These are phyloP conservation scores for Uronychia setigera DNA, from an alignment of 73 alveolate species.

Conservation along the genomic window DNA sequence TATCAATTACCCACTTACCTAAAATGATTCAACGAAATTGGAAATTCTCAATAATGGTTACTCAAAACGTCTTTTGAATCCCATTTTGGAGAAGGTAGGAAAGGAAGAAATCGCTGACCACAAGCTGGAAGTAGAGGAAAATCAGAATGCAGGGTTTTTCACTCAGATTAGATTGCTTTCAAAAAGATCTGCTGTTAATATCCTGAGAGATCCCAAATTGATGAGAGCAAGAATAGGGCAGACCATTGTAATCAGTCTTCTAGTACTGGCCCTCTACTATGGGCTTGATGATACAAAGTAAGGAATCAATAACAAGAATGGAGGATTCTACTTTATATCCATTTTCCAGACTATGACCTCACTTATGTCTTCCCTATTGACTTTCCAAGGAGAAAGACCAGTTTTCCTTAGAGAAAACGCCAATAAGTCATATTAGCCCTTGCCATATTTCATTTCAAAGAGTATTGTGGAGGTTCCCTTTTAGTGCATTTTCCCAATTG, in stretches of 20 bases:
- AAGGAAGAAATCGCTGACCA: background rate
- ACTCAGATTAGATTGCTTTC: constrained; percentile 34
- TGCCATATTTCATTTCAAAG: constrained; percentile 66
- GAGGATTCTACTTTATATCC: constrained; percentile 55
- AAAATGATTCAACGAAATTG: constrained; percentile 8
- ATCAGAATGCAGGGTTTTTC: constrained; percentile 35
- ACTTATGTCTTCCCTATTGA: constrained; percentile 44
- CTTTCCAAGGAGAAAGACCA: constrained; percentile 69
- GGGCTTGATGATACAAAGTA: constrained; percentile 34
- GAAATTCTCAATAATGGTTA: background rate
- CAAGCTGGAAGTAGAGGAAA: constrained; percentile 8
- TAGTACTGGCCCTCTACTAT: constrained; percentile 53
- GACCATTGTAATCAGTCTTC: constrained; percentile 51
- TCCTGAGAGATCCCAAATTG: constrained; percentile 60
- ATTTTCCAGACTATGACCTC: constrained; percentile 44
- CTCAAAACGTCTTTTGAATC: background rate
- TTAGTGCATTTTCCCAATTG: constrained; percentile 15
- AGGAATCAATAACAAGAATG: constrained; percentile 48
- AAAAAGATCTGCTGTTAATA: constrained; percentile 34
- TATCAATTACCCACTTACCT: constrained; percentile 21
- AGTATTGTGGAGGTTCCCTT: constrained; percentile 68
- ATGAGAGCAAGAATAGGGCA: constrained; percentile 48
- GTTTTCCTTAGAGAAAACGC: constrained; percentile 75
- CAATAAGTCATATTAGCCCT: constrained; percentile 55
- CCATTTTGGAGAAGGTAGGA: background rate